Percentiles rank a stretch among this genome's conserved stretches.
Conservation (phyloP, 2,329 filamentous ascomycete genomes). For the Sporothrix brunneoviolacea region DNA sequence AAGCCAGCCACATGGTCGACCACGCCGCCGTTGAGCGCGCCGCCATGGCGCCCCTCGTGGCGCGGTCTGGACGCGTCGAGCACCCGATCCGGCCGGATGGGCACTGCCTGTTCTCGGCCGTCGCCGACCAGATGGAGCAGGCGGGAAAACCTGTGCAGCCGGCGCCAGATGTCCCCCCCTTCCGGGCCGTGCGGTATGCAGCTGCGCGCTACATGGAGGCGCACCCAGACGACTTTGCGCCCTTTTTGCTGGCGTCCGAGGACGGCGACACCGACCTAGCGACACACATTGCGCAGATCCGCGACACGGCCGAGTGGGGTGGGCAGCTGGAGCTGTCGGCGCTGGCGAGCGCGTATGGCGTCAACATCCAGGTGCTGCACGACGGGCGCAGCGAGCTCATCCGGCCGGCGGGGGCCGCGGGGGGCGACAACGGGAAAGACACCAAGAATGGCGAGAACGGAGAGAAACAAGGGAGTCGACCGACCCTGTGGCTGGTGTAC, state of each 20-base stretch:
- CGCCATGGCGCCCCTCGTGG: constrained; percentile 63
- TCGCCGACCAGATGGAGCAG: constrained; percentile 72
- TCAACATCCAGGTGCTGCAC: constrained; percentile 80
- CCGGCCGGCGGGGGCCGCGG: constrained; percentile 38
- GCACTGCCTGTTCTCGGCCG: constrained; percentile 87
- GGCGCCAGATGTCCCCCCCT: constrained; percentile 31
- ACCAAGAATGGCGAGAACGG: no score
- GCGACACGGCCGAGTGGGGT: constrained; percentile 90
- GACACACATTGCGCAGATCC: constrained; percentile 67
- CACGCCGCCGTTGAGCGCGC: constrained; percentile 62
- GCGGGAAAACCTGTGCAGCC: constrained; percentile 34
- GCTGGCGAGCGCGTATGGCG: constrained; percentile 70
- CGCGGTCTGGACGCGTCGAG: constrained; percentile 58
- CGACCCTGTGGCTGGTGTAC: constrained; percentile 84
- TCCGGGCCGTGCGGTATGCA: constrained; percentile 60
- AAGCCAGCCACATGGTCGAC: constrained; percentile 70
- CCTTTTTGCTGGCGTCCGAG: constrained; percentile 44
- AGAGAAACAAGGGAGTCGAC: no score
- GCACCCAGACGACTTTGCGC: constrained; percentile 73
- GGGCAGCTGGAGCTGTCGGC: constrained; percentile 86
- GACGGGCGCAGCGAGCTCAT: constrained; percentile 76
- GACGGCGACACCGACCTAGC: constrained; percentile 46
- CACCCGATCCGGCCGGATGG: constrained; percentile 82
- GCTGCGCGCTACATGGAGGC: constrained; percentile 71
- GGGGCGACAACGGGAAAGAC: constrained; percentile 28